Conservation (phyloP, 2,329 filamentous ascomycete genomes). For the Paecilomyces dactylethromorphus region DNA sequence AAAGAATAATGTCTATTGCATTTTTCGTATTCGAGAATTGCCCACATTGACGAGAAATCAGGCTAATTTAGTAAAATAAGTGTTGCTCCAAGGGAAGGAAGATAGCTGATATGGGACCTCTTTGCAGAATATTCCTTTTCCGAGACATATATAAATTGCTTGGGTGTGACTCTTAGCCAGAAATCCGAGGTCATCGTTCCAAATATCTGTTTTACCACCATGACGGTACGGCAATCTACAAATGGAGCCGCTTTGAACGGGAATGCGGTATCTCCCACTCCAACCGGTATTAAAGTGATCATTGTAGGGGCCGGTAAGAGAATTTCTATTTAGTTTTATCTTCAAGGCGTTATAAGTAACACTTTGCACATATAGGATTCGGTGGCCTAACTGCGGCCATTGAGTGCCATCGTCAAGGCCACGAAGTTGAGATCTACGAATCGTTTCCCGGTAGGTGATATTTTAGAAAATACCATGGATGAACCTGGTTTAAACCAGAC, state of each 20-base stretch:
- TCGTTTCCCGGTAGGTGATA: constrained; percentile 37
- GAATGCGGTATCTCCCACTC: background rate
- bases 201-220: constrained; percentile 5
- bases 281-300: constrained; percentile 48
- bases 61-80: background rate
- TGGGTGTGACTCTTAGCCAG: background rate
- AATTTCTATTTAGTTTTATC: constrained; percentile 5
- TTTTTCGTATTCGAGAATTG: background rate
- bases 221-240: constrained; percentile 4
- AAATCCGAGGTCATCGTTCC: background rate
- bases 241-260: constrained; percentile 14
- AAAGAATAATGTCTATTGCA: background rate
- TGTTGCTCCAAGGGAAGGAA: no score
- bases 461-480: no score
- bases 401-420: constrained; percentile 57
- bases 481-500: background rate
- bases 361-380: constrained; percentile 40
- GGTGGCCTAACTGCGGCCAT: constrained; percentile 58
- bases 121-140: background rate
- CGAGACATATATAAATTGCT: background rate
- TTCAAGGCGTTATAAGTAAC: constrained; percentile 4
- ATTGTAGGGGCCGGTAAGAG: constrained; percentile 37
- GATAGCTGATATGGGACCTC: background rate
- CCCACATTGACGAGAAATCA: background rate
- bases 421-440: constrained; percentile 54